Percentiles rank a stretch among this genome's conserved stretches.
phyloP scores from a whole-genome alignment of 768 basidiomycete species.

The Boletus patriciae region DNA sequence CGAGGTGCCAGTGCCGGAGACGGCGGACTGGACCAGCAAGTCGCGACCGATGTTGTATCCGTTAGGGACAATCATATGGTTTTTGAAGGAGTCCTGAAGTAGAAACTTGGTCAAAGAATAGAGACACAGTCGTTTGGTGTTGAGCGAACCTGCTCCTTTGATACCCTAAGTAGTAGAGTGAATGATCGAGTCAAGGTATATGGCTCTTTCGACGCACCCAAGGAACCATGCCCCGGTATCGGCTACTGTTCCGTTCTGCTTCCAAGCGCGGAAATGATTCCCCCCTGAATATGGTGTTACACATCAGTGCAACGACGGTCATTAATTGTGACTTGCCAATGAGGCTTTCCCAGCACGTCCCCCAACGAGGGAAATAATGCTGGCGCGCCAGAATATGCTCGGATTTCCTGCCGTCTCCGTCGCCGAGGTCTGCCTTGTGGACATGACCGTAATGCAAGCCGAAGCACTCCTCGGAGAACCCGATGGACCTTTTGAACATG shows the following conservation, averaged over 20 bases:
- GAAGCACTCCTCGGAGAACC: slow-evolving; percentile 80
- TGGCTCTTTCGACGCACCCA: slow-evolving; percentile 47
- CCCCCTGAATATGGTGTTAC: slow-evolving; percentile 50
- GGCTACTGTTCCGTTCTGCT: slow-evolving; percentile 75
- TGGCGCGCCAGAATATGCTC: slow-evolving; percentile 78
- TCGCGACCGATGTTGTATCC: slow-evolving; percentile 86
- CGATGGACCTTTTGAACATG: slow-evolving; percentile 58
- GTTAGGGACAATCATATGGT: slow-evolving; percentile 72
- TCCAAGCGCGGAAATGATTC: slow-evolving; percentile 88
- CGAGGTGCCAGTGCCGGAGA: slow-evolving; percentile 55
- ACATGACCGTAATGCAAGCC: slow-evolving; percentile 74
- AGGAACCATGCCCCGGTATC: slow-evolving; percentile 84
- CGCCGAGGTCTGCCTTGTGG: slow-evolving; percentile 81
- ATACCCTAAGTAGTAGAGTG: slow-evolving; percentile 47
- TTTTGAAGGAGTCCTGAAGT: slow-evolving; percentile 51
- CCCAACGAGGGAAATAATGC: slow-evolving; percentile 73
- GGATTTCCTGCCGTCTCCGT: slow-evolving; percentile 67
- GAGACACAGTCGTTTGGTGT: neutral
- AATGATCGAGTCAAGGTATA: neutral
- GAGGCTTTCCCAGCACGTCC: slow-evolving; percentile 87
- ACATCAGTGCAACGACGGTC: neutral
- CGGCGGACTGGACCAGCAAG: slow-evolving; percentile 68
- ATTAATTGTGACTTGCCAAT: slow-evolving; percentile 42
- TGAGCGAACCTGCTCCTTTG: slow-evolving; percentile 60
- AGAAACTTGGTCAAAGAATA: slow-evolving; percentile 1